Percentiles rank a stretch among this genome's conserved stretches.
phyloP scores from a whole-genome alignment of 768 basidiomycete species.

The Tricholoma sp. region DNA sequence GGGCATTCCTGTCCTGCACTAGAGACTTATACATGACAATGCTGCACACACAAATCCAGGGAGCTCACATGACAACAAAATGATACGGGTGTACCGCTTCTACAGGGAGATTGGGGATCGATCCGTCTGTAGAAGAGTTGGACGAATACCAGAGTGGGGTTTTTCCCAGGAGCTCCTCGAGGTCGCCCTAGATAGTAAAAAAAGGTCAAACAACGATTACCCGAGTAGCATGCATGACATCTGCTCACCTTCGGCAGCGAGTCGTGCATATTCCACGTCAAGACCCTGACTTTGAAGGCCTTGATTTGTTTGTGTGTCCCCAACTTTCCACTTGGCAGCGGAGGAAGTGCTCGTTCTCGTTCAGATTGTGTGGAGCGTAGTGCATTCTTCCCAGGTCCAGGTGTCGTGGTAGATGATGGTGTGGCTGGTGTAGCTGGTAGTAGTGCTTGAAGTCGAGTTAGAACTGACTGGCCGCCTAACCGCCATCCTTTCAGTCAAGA shows the following conservation, averaged over 20 bases:
- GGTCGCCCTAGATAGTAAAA: slow-evolving; percentile 50
- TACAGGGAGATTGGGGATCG: slow-evolving; percentile 42
- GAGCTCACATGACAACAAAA: slow-evolving; percentile 66
- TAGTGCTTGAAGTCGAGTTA: slow-evolving; percentile 15
- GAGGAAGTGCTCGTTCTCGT: slow-evolving; percentile 10
- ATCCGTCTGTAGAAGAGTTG: slow-evolving; percentile 16
- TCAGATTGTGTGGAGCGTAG: slow-evolving; percentile 3
- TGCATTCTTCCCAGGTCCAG: background rate
- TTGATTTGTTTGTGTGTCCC: background rate
- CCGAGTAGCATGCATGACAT: background rate
- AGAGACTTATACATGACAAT: slow-evolving; percentile 14
- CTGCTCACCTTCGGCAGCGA: slow-evolving; percentile 62
- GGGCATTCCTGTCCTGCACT: slow-evolving; percentile 76
- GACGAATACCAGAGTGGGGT: slow-evolving; percentile 40
- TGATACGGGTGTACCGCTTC: slow-evolving; percentile 69
- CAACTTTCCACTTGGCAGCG: slow-evolving; percentile 1
- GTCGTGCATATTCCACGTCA: slow-evolving; percentile 88
- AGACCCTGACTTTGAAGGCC: slow-evolving; percentile 56
- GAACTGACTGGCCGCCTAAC: slow-evolving; percentile 5
- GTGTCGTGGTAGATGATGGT: background rate
- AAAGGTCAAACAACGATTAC: slow-evolving; percentile 4
- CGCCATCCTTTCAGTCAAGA: background rate
- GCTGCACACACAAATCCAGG: background rate
- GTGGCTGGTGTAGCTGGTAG: slow-evolving; percentile 8
- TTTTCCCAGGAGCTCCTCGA: slow-evolving; percentile 65